Evolutionary conservation across 352 stramenopile genomes (phyloP).

Genomic region (Thraustochytrium aureum): DNA sequence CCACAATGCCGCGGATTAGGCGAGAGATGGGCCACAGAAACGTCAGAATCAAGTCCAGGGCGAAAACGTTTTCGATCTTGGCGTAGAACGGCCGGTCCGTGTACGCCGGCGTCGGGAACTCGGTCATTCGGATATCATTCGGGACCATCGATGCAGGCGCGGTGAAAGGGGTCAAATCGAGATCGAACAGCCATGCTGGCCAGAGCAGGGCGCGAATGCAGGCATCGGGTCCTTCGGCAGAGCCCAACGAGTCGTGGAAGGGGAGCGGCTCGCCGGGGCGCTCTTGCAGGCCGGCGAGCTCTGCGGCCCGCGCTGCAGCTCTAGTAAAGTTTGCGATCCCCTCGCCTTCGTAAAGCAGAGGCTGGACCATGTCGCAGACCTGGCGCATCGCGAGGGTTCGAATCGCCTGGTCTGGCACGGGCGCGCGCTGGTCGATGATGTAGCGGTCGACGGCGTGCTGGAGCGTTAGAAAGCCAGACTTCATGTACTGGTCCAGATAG

Average conservation of each 20-base stretch:
- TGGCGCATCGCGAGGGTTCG: slow-evolving; percentile 24
- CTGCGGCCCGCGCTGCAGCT: not conserved
- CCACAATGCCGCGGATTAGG: slow-evolving; percentile 47
- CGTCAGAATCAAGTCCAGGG: slow-evolving; percentile 39
- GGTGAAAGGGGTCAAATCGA: not conserved
- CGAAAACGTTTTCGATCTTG: slow-evolving; percentile 16
- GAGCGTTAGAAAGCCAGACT: slow-evolving; percentile 52
- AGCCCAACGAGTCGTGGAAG: not conserved
- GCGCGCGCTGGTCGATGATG: slow-evolving; percentile 26
- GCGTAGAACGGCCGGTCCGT: slow-evolving; percentile 35
- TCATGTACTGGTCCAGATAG: slow-evolving; percentile 43
- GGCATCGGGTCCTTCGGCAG: not conserved
- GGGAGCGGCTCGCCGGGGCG: not conserved
- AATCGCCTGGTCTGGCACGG: not conserved
- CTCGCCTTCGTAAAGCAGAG: slow-evolving; percentile 36
- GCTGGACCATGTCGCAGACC: slow-evolving; percentile 35
- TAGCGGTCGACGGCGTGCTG: slow-evolving; percentile 54
- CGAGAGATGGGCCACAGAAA: slow-evolving; percentile 52
- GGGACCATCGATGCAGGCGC: not conserved
- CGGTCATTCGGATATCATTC: not conserved
- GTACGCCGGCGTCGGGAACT: slow-evolving; percentile 51
- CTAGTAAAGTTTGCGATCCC: not conserved
- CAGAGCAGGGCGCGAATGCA: not conserved
- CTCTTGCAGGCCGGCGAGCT: not conserved
- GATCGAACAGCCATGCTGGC: not conserved